Percentiles rank a stretch among this genome's conserved stretches.
Evolutionary conservation across 345 rosid species (phyloP).

Genomic region (Lumnitzera littorea): DNA sequence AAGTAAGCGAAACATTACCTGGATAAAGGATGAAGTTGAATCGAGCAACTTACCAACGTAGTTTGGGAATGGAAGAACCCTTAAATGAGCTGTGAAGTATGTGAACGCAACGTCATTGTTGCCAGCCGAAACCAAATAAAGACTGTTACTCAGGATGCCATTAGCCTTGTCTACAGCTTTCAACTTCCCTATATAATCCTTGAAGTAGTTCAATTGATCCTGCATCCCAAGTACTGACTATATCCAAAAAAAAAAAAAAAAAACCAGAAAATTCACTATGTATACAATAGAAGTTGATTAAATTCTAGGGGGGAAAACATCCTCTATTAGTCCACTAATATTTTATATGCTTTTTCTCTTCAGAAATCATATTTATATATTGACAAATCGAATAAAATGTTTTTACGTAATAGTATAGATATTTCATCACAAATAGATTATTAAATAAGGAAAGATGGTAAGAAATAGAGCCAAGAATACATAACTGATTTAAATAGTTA

Average conservation of each 20-base stretch:
- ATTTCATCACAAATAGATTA: too few species aligned
- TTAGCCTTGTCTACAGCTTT: conserved; percentile 16
- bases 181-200: conserved; percentile 35
- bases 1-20: conserved; percentile 18
- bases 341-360: too few species aligned
- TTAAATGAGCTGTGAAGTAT: conserved; percentile 18
- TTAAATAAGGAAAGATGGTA: too few species aligned
- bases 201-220: conserved; percentile 30
- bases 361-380: too few species aligned
- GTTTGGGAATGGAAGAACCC: conserved; percentile 18
- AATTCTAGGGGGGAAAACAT: too few species aligned
- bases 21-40: conserved; percentile 22
- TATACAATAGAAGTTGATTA: too few species aligned
- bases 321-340: too few species aligned
- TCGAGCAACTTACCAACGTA: conserved; percentile 28
- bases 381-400: too few species aligned
- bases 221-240: conserved; percentile 32
- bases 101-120: conserved; percentile 49
- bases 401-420: too few species aligned
- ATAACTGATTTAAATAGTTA: too few species aligned
- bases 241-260: neutral
- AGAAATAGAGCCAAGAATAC: too few species aligned
- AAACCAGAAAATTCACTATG: neutral
- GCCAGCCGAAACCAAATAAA: conserved; percentile 33
- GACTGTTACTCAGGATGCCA: conserved; percentile 19